Base-by-base conservation (phyloP, 2,329 filamentous ascomycete species). In the Exophiala dermatitidis region DNA sequence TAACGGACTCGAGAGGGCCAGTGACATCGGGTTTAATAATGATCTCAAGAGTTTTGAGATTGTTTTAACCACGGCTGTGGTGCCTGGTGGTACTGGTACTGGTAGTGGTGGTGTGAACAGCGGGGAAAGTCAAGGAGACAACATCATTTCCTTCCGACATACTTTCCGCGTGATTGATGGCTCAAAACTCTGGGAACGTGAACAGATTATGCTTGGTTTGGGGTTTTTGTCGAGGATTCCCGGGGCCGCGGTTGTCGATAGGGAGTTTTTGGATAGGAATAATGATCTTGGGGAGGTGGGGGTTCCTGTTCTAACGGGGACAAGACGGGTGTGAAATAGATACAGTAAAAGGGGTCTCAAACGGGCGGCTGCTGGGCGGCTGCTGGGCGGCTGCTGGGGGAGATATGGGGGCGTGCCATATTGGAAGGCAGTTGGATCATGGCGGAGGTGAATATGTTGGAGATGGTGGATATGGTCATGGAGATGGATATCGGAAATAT, bases 61-160 rank as follows among this genome's bases (percentile, higher is more conserved):
- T 30, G 82, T 96, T 69, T 90, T 90, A 4, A 90, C 95, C 63
- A 86, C 95, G 4, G 78, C 96, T 46, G 76, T 96, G 55, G 86
- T 88, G 2, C 83, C 97, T 50, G 91, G 95, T 79, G 86, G n/a
- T n/a, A n/a, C n/a, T n/a, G n/a, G n/a, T n/a, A n/a, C n/a, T n/a
- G n/a, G n/a, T n/a, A n/a, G n/a, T n/a, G n/a, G n/a, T n/a, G n/a
- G n/a, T n/a, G n/a, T n/a, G n/a, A n/a, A n/a, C n/a, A n/a, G n/a
- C n/a, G n/a, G 19, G 19, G 19, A 19, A 19, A 19, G 84, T 70
- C 94, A 90, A 63, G 90, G n/a, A n/a, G n/a, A n/a, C n/a, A n/a
- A n/a, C n/a, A n/a, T 96, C 70, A 85, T 86, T 48, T 82, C 83
- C 45, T 83, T 69, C 0, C 36, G 48, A 36, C 56, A 56, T 30